Evolutionary conservation across 805 yeast genomes (phyloP), one percentile per base, ranked within the genome.

Genomic region (Candida sithepensis): DNA sequence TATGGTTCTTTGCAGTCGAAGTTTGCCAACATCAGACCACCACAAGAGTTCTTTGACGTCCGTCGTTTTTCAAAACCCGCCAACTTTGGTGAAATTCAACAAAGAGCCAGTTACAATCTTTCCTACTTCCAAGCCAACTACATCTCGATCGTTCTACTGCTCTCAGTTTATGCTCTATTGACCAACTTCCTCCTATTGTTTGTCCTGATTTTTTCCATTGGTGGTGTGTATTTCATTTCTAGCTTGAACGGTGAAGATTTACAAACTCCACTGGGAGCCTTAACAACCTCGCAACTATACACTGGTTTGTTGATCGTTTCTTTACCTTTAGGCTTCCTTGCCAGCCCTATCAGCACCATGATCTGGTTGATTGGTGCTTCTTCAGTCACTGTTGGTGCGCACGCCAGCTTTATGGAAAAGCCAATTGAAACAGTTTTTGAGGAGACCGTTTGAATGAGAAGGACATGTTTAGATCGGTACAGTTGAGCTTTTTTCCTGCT

Each of bases 391-490:
- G 91, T 94, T 37, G 73, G 91, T 47, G 80, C 96, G 3, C 99
- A 94, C 69, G 99, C 99, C 40, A 74, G 92, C 14, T 77, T 94
- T 55, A 79, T 94, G 85, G 99, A 94, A 66, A 94, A 94, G 71
- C 99, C 99, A 39, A 88, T 94, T 56, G 99, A 94, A 74, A 86
- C 95, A 33, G 97, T 94, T 19, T 94, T 94, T 63, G 97, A 91
- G 68, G 98, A 91, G 66, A 54, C 59, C 40, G 78, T 73, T 52
- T 73, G 60, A 48, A 23, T 19, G 16, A 19, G 16, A 21, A 32
- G 13, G 18, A 26, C 10, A 8, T 26, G 30, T 26, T 26, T 26
- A 12, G 30, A 26, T 19, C 10, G 9, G 33, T 32, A 20, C 18
- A 5, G 20, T 32, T 24, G 3, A 6, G 19, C 22, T 9, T 20